phyloP scores from a whole-genome alignment of 2,329 filamentous ascomycete species.

The Penicillium griseofulvum region DNA sequence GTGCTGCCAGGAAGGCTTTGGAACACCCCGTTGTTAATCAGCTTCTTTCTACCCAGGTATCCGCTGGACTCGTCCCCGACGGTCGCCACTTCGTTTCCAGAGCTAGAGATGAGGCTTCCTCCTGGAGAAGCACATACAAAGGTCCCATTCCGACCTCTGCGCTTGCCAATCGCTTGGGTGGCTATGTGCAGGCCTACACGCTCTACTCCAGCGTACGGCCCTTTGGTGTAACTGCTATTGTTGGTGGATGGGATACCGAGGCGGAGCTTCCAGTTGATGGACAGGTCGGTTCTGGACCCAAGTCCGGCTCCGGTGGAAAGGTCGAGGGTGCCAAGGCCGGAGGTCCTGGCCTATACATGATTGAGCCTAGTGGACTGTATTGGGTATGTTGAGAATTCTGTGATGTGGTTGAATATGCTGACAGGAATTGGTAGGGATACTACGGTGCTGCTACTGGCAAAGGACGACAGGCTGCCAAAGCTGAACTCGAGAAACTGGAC shows the following conservation, averaged over 20 bases:
- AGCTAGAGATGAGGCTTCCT: conserved; percentile 87
- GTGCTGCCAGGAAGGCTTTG: background rate
- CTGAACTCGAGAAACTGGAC: conserved; percentile 96
- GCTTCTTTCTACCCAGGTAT: conserved; percentile 60
- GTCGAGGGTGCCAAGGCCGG: conserved; percentile 72
- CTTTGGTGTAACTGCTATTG: conserved; percentile 92
- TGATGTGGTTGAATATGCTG: conserved; percentile 14
- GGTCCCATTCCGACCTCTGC: conserved; percentile 84
- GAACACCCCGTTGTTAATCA: background rate
- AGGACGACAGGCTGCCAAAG: conserved; percentile 93
- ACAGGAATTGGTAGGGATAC: conserved; percentile 63
- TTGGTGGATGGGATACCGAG: conserved; percentile 91
- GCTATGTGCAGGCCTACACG: conserved; percentile 95
- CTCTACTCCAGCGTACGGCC: conserved; percentile 95
- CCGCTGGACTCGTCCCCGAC: conserved; percentile 90
- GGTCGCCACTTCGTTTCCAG: conserved; percentile 92
- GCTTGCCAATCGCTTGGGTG: conserved; percentile 87
- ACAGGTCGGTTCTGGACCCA: conserved; percentile 79
- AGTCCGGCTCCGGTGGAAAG: conserved; percentile 79
- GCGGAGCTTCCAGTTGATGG: conserved; percentile 82
- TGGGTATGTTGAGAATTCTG: conserved; percentile 58
- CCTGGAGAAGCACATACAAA: conserved; percentile 93
- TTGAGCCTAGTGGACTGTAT: conserved; percentile 93
- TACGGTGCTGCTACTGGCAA: conserved; percentile 97
- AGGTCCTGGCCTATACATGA: conserved; percentile 96